Evolutionary conservation across 495 filamentous ascomycete genomes (phyloP).

Genomic region (Cercophora samala): DNA sequence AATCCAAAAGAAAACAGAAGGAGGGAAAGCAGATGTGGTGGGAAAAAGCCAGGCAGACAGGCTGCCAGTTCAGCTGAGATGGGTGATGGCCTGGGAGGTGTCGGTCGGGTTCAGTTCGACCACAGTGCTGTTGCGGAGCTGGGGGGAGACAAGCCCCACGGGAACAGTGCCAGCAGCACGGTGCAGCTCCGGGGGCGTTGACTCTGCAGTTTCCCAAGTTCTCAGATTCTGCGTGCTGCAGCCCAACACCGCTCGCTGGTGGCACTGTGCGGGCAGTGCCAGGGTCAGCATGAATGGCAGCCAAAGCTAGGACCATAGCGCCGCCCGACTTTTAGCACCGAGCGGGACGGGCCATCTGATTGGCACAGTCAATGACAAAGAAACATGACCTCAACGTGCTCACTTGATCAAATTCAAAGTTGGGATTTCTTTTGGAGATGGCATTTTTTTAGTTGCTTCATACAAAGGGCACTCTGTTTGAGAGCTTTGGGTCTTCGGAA

Average conservation of each 20-base stretch:
- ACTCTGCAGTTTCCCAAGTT: too few relatives aligned
- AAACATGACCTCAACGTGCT: neutral
- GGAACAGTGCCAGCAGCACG: neutral
- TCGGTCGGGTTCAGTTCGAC: slow-evolving; percentile 6
- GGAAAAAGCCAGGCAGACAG: slow-evolving; percentile 14
- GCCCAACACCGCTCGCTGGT: neutral
- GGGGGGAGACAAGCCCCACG: neutral
- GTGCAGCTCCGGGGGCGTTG: neutral
- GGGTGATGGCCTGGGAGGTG: slow-evolving; percentile 9
- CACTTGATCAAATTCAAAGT: neutral
- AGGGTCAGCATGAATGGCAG: neutral
- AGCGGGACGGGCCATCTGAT: neutral
- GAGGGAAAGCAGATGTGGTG: slow-evolving; percentile 3
- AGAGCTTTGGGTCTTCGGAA: neutral
- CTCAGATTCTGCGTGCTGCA: neutral
- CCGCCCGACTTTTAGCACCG: neutral
- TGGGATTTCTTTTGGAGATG: too few relatives aligned
- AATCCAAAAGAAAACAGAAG: slow-evolving; percentile 6
- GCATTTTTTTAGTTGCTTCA: neutral
- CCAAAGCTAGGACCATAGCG: neutral
- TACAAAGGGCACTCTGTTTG: neutral
- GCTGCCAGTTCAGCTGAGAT: slow-evolving; percentile 20
- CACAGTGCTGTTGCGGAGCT: slow-evolving; percentile 10
- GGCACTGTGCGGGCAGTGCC: neutral
- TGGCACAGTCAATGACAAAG: slow-evolving; percentile 1